Base-by-base conservation (phyloP, 2,329 filamentous ascomycete species). In the Fusarium solani-melongenae region DNA sequence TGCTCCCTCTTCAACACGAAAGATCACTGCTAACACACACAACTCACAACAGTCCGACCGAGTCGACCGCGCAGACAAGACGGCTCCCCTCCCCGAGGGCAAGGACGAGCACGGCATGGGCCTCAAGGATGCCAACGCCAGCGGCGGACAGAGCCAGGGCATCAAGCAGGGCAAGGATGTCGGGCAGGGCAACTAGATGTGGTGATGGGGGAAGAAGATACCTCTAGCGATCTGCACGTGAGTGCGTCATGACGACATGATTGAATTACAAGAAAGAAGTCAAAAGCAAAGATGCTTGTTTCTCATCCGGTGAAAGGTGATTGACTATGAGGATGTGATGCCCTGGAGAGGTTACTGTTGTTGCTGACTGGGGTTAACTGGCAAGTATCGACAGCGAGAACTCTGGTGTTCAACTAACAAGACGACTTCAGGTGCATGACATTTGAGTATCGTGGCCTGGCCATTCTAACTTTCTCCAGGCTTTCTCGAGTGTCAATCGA, bases 21-120 rank as follows among this genome's bases (percentile, higher is more conserved):
- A 29, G 11, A 57, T 62, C 29, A 64, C 44, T 24, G 3, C 22
- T 56, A 36, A 56, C 31, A 36, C 31, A 36, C 51, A 1, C 6
- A 29, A 9, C 17, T 24, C 20, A 20, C 51, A 53, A 41, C 46
- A 83, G 80, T 77, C 74, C 17, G 67, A 76, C 62, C 82, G 84
- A 31, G 86, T 88, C 34, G 74, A 78, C 60, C 84, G 86, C 64
- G 85, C 86, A 15, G 82, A 87, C 79, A 88, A 88, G 82, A 84
- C 85, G 2, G 87, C 87, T 1, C 81, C 83, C 2, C 73, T 87
- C 55, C 87, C 87, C 10, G 83, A 88, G 77, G 80, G 80, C 27
- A 74, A 77, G 31, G 70, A 79, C 6, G 86, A 87, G 67, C 81
- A 86, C 65, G 87, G 87, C 12, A 75, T 77, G 1, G 86, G 79